Conservation (phyloP, 805 yeast species). For the Metschnikowia continentalis region DNA sequence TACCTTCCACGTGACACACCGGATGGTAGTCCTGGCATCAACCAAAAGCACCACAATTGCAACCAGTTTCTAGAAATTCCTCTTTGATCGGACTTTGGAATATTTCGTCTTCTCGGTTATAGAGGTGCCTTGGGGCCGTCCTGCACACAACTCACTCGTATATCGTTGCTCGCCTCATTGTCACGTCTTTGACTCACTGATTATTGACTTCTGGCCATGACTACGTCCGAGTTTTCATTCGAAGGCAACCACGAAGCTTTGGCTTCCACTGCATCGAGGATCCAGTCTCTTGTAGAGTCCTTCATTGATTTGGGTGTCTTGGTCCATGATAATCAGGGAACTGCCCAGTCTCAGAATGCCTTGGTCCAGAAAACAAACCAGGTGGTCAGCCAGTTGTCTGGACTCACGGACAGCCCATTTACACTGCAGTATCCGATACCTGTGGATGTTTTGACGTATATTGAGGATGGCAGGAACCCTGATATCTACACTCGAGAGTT, state of each 20-base stretch:
- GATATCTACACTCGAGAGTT: conserved; percentile 96
- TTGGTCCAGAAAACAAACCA: conserved; percentile 41
- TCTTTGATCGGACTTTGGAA: background rate
- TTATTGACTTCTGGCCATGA: conserved; percentile 19
- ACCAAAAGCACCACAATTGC: background rate
- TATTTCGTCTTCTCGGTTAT: background rate
- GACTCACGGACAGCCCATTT: conserved; percentile 29
- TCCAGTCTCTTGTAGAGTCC: conserved; percentile 53
- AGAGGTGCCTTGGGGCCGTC: background rate
- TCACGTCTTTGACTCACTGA: background rate
- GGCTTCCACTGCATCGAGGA: conserved; percentile 27
- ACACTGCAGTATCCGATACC: conserved; percentile 53
- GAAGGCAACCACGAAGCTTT: conserved; percentile 27
- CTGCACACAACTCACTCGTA: background rate
- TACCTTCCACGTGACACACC: conserved; percentile 1
- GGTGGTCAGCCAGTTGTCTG: conserved; percentile 34
- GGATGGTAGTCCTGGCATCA: background rate
- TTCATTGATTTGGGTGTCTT: conserved; percentile 86
- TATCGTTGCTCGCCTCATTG: background rate
- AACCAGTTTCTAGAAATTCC: background rate
- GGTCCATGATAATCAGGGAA: conserved; percentile 91
- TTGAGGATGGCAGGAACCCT: conserved; percentile 95
- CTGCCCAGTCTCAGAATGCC: conserved; percentile 65
- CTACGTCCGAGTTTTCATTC: conserved; percentile 25
- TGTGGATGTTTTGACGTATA: conserved; percentile 80